These are phyloP conservation scores for Solanum bulbocastanum DNA, from an alignment of 257 asterid species.

Conservation along the genomic window DNA sequence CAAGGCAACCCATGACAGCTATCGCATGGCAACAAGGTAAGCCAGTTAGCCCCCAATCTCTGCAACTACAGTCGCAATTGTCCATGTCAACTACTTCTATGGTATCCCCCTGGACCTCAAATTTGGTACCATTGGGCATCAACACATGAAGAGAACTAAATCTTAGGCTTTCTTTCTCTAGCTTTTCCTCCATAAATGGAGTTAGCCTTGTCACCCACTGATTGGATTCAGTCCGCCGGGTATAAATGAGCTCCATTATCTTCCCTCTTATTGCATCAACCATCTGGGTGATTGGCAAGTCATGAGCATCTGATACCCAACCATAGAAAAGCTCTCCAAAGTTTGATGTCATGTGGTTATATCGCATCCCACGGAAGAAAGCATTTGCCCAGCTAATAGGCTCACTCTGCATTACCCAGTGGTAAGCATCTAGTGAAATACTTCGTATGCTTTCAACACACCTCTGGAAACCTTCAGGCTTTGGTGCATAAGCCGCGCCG, in stretches of 20 bases:
- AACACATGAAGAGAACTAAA: conserved; percentile 35
- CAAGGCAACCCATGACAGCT: conserved; percentile 42
- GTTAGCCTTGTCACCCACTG: conserved; percentile 74
- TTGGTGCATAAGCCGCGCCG: conserved; percentile 57
- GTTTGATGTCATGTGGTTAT: conserved; percentile 66
- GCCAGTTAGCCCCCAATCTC: conserved; percentile 70
- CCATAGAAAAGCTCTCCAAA: conserved; percentile 78
- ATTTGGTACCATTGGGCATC: conserved; percentile 34
- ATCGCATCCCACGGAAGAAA: conserved; percentile 70
- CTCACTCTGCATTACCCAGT: conserved; percentile 83
- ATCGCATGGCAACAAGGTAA: conserved; percentile 88
- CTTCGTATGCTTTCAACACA: conserved; percentile 64
- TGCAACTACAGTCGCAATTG: conserved; percentile 58
- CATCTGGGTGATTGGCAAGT: conserved; percentile 92
- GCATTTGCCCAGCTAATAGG: conserved; percentile 92
- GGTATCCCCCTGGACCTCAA: conserved; percentile 70
- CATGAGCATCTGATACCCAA: conserved; percentile 87
- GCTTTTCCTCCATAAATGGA: conserved; percentile 71
- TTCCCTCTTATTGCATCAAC: conserved; percentile 66
- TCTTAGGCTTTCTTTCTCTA: conserved; percentile 57
- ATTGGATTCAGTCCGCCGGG: conserved; percentile 43
- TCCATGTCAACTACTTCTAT: conserved; percentile 62
- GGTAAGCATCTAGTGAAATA: conserved; percentile 70
- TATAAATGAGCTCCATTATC: conserved; percentile 55
- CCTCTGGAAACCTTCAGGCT: conserved; percentile 62